Conservation (phyloP, 257 asterid species). For the Thymus quinquecostatus region DNA sequence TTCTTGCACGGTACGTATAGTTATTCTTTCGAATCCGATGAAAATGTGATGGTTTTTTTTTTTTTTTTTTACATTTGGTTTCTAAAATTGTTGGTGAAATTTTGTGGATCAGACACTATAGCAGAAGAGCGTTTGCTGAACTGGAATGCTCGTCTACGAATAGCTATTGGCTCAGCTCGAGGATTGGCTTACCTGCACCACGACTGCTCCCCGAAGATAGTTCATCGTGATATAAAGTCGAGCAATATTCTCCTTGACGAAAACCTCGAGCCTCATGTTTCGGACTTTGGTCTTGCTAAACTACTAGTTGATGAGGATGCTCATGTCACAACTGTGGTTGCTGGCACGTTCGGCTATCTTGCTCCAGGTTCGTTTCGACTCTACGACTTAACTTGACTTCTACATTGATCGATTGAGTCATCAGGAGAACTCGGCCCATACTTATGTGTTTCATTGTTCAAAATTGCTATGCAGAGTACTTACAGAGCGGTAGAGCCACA, state of each 20-base stretch:
- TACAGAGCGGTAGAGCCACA: constrained; percentile 96
- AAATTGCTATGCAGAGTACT: constrained; percentile 56
- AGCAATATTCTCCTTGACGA: constrained; percentile 95
- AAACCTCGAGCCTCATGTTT: constrained; percentile 87
- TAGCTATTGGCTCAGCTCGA: constrained; percentile 94
- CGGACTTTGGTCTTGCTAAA: constrained; percentile 97
- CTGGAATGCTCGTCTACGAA: constrained; percentile 80
- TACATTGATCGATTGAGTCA: background rate
- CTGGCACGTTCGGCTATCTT: constrained; percentile 94
- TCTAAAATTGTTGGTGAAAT: background rate
- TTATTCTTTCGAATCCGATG: constrained; percentile 4
- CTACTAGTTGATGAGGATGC: constrained; percentile 91
- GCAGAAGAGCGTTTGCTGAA: constrained; percentile 54
- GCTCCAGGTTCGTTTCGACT: constrained; percentile 76
- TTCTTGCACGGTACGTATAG: constrained; percentile 72
- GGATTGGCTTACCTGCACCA: constrained; percentile 94
- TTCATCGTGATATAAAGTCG: constrained; percentile 92
- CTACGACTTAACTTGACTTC: background rate
- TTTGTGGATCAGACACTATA: constrained; percentile 44
- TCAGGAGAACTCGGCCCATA: too few species aligned
- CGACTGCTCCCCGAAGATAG: constrained; percentile 83
- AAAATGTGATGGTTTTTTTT: background rate
- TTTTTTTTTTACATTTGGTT: background rate
- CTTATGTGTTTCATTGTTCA: background rate
- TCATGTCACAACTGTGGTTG: constrained; percentile 96